A percentile compares a stretch with the other conserved stretches of the same genome.
Conservation (phyloP, 2,329 filamentous ascomycete species). For the Alternaria incomplexa region DNA sequence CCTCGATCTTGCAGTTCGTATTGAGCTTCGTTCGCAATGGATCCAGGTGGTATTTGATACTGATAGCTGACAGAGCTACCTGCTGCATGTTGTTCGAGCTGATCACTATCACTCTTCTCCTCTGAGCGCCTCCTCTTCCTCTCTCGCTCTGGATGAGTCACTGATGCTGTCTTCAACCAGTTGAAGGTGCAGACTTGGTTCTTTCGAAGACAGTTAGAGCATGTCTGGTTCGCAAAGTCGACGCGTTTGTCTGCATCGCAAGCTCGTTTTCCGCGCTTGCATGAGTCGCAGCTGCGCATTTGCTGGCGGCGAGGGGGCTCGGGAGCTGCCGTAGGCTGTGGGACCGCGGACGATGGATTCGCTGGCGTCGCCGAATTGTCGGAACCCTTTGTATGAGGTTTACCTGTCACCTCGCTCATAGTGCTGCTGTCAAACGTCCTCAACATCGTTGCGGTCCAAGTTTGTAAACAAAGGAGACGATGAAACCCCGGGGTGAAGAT, state of each 20-base stretch:
- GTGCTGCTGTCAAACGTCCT: slow-evolving; percentile 4
- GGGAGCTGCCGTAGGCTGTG: background rate
- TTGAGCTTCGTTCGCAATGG: background rate
- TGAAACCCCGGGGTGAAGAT: background rate
- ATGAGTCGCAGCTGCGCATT: slow-evolving; percentile 52
- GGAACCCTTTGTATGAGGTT: background rate
- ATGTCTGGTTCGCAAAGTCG: slow-evolving; percentile 33
- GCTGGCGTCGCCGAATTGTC: background rate
- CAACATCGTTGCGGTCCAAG: background rate
- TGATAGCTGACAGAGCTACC: slow-evolving; percentile 6
- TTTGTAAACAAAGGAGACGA: background rate
- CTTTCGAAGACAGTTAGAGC: slow-evolving; percentile 52
- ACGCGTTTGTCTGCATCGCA: slow-evolving; percentile 49
- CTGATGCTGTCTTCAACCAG: slow-evolving; percentile 44
- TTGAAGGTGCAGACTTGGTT: slow-evolving; percentile 54
- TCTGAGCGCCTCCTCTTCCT: slow-evolving; percentile 16
- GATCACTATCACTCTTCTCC: background rate
- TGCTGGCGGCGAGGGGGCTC: slow-evolving; percentile 9
- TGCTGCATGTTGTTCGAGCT: background rate
- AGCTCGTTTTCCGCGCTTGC: slow-evolving; percentile 52
- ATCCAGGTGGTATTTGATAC: background rate
- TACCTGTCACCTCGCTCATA: background rate
- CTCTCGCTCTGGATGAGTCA: background rate
- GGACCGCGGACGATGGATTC: background rate
- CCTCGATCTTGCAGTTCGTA: background rate